phyloP scores from a whole-genome alignment of 306 rosid species.

The Quercus aquifolioides region DNA sequence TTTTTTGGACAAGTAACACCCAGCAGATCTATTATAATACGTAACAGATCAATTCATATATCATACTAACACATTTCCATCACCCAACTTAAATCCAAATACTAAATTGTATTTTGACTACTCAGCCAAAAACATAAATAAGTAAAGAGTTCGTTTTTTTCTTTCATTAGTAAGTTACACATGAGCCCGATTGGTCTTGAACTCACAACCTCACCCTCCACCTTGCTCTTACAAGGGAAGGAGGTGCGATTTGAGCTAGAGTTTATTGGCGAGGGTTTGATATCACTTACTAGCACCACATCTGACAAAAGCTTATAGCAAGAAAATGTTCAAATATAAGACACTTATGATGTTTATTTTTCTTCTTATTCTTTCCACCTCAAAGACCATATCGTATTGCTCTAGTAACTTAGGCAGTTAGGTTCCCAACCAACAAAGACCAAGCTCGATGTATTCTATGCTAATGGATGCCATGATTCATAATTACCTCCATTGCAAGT shows the following conservation, averaged over 20 bases:
- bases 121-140: not conserved
- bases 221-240: no score
- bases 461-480: conserved; percentile 11
- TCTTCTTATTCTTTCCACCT: not conserved
- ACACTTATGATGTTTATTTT: conserved; percentile 3
- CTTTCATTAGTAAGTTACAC: no score
- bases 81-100: not conserved
- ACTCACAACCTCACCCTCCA: no score
- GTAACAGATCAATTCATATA: not conserved
- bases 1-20: not conserved
- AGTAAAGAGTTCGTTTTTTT: no score
- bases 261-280: not conserved
- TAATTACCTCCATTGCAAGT: conserved; percentile 94
- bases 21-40: not conserved
- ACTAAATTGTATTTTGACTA: not conserved
- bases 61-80: not conserved
- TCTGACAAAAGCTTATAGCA: conserved; percentile 13
- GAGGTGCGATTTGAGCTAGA: no score
- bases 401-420: not conserved
- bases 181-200: no score
- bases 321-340: conserved; percentile 3
- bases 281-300: not conserved
- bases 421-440: conserved; percentile 15
- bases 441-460: conserved; percentile 15
- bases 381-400: conserved; percentile 16